Base-by-base conservation (phyloP, 2,329 filamentous ascomycete species). In the Spiromastix sp. region DNA sequence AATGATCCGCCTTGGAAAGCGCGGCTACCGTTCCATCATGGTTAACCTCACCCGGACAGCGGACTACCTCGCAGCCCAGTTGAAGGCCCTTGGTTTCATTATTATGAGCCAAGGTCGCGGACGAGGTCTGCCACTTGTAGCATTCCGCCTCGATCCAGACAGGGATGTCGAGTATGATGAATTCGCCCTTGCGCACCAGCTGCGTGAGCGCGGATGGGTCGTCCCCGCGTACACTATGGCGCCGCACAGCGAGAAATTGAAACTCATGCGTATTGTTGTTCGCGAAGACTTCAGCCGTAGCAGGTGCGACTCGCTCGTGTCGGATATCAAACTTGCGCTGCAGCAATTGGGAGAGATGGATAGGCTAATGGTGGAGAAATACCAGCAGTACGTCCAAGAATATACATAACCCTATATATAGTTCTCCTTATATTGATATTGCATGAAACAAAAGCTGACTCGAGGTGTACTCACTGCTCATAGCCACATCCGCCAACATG, bases 171-270 rank as follows among this genome's bases (percentile, higher is more conserved):
- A 41, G 30, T 85, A 74, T 49, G 80, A 85, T 50, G 81, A 87
- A 59, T 87, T 86, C 42, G 72, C 80, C 1, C 64, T 86, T 26
- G 87, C 89, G 1, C 86, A 93, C 55, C 81, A 86, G 59, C 74
- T 95, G 17, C 81, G 89, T 34, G 78, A 84, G 44, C 76, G 86
- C 21, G 84, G 85, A 28, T 96, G 89, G 89, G 81, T 95, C 19
- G 84, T 95, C 0, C 89, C 89, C 0, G 89, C 89, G 0, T 96
- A 96, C 64, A 96, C 87, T 25, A 95, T 95, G 89, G 89, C 89
- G 1, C 87, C 87, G 12, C 72, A 93, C 55, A 86, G 84, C 12
- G 69, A 84, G 37, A 68, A 77, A 44, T 70, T 95, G 52, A 93
- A 94, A 71, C 80, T 96, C 73, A 77, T 95, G 67, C 79, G 89